Base-by-base conservation (phyloP, 1,139 yeast species). In the Pneumocystis oryctolagi region DNA sequence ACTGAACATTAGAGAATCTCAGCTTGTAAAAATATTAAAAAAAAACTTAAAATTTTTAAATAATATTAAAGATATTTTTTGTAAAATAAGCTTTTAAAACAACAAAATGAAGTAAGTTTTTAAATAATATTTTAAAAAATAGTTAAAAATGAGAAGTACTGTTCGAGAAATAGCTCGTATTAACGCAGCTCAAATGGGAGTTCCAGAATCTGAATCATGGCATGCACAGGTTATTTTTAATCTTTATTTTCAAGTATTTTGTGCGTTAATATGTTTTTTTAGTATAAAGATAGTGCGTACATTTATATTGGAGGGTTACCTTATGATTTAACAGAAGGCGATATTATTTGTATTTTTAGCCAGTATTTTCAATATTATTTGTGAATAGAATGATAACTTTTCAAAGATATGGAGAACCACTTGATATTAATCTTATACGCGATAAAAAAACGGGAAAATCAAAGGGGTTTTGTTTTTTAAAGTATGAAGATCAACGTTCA, bases 401-500 rank as follows among this genome's bases (percentile, higher is more conserved):
- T 56, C 9, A 20, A 28, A 57, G 59, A 20, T 57, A 57, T 39
- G 98, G 98, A 0, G 80, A 84, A 34, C 96, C 97, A 0, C 85
- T 87, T 0, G 89, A 87, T 70, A 72, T 90, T 56, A 83, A 85
- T 64, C 75, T 92, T 64, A 79, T 82, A n/a, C 79, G 89, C 64
- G 92, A 88, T 70, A 77, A 77, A 65, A 82, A 81, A 2, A 80
- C 87, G 0, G 89, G 90, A 1, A 80, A 81, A 66, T 82, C 89
- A 8, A 79, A 80, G 63, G 95, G 96, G 6, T 88, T 85, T 77
- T 94, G 87, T 5, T 89, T 84, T 74, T 73, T 92, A 67, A 87
- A 89, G 72, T 92, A 87, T 70, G 90, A 84, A 68, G 89, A 88
- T 69, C 88, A 84, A 73, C 76, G 87, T 63, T 86, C 95, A 3